These are phyloP conservation scores for Suillus clintonianus DNA, from an alignment of 768 basidiomycete species.

Conservation along the genomic window DNA sequence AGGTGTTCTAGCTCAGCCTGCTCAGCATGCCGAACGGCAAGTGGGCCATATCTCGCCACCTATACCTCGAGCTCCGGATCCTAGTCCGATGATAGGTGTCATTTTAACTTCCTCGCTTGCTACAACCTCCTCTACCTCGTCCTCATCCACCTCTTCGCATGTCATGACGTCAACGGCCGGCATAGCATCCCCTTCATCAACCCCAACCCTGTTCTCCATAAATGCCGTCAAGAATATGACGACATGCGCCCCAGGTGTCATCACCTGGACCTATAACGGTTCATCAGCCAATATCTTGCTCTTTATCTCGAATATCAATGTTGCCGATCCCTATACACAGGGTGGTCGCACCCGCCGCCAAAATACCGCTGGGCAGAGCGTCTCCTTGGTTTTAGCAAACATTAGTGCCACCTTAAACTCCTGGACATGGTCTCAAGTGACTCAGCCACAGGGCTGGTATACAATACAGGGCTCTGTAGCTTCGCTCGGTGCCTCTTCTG, in stretches of 20 bases:
- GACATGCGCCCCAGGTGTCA: conserved; percentile 32
- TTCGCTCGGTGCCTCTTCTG: conserved; percentile 19
- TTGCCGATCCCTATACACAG: conserved; percentile 20
- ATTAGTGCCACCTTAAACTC: conserved; percentile 21
- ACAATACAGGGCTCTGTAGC: conserved; percentile 24
- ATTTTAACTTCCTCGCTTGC: too few relatives aligned
- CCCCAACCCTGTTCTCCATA: conserved; percentile 21
- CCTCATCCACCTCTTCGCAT: conserved; percentile 9
- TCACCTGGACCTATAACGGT: conserved; percentile 45
- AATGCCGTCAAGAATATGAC: conserved; percentile 30
- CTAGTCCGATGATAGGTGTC: background rate
- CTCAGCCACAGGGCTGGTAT: conserved; percentile 53
- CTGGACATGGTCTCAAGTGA: conserved; percentile 49
- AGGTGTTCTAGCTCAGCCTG: background rate
- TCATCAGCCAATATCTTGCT: conserved; percentile 30
- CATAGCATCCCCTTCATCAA: conserved; percentile 9
- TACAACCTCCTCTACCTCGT: conserved; percentile 2
- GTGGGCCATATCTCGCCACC: background rate
- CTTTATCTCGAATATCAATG: conserved; percentile 42
- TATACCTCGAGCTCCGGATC: background rate
- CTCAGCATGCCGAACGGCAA: conserved; percentile 1
- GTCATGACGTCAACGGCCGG: conserved; percentile 5
- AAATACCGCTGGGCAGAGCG: background rate
- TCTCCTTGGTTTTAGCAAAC: conserved; percentile 28
- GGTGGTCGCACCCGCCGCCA: conserved; percentile 12